Conservation (phyloP, 2,329 filamentous ascomycete genomes). For the Neofusicoccum cordaticola region DNA sequence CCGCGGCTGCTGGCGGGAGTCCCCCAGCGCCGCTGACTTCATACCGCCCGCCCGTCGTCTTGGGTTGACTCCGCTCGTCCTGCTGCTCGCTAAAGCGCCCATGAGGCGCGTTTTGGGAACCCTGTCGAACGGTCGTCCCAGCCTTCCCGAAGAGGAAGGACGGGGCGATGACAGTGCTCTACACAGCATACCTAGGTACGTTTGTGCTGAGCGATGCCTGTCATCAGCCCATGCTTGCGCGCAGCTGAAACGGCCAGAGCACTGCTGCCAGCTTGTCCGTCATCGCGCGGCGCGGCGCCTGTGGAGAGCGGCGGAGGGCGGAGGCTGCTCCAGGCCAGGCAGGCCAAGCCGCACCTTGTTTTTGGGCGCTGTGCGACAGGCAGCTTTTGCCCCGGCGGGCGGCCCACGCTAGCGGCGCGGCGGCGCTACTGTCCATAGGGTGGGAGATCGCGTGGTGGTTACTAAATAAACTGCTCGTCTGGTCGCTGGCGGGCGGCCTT, state of each 20-base stretch:
- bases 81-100: background rate
- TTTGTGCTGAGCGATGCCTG: background rate
- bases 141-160: background rate
- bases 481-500: background rate
- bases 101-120: background rate
- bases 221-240: background rate
- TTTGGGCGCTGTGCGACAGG: background rate
- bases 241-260: background rate
- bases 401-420: background rate
- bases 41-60: background rate
- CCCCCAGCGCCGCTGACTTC: slow-evolving; percentile 5
- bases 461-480: background rate
- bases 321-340: background rate
- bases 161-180: background rate
- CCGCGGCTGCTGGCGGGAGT: background rate
- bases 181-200: background rate
- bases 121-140: background rate
- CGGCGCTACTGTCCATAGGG: background rate
- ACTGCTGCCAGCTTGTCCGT: background rate
- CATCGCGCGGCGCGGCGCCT: background rate
- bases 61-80: background rate
- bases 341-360: slow-evolving; percentile 2
- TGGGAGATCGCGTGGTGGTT: background rate
- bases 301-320: background rate
- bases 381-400: background rate